Evolutionary conservation across 345 rosid genomes (phyloP).

Genomic region (Combretum micranthum): DNA sequence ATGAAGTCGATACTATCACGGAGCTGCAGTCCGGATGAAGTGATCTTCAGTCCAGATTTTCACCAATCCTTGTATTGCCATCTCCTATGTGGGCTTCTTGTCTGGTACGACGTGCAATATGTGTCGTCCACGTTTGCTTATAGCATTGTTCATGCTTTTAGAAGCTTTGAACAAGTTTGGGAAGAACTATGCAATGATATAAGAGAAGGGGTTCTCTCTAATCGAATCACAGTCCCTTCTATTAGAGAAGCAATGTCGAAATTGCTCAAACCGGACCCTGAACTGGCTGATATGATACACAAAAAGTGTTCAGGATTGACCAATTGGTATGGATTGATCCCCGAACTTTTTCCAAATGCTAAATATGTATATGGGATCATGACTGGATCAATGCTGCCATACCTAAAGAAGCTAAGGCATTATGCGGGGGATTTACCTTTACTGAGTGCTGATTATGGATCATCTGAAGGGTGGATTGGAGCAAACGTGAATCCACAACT

Average conservation of each 20-base stretch:
- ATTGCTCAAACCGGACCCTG: conserved; percentile 64
- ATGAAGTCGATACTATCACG: conserved; percentile 58
- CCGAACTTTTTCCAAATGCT: conserved; percentile 74
- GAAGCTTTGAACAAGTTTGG: conserved; percentile 81
- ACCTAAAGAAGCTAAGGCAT: conserved; percentile 71
- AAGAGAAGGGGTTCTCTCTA: conserved; percentile 44
- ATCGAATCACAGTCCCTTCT: conserved; percentile 48
- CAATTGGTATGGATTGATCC: conserved; percentile 88
- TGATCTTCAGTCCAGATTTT: conserved; percentile 83
- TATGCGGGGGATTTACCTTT: conserved; percentile 76
- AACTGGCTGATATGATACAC: conserved; percentile 55
- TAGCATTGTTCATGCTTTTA: conserved; percentile 68
- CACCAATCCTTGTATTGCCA: conserved; percentile 88
- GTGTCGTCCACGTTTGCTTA: conserved; percentile 82
- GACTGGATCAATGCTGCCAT: conserved; percentile 98
- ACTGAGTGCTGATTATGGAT: conserved; percentile 81
- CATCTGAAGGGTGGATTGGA: conserved; percentile 97
- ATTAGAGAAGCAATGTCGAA: conserved; percentile 59
- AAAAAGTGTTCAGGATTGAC: conserved; percentile 58
- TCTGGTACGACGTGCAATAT: conserved; percentile 53
- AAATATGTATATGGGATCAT: conserved; percentile 90
- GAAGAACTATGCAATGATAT: conserved; percentile 69
- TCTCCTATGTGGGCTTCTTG: conserved; percentile 84
- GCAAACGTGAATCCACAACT: conserved; percentile 69
- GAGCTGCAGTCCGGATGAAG: conserved; percentile 89